phyloP scores from a whole-genome alignment of 192 early-diverging fungal species.

The Rhizophlyctis rosea region DNA sequence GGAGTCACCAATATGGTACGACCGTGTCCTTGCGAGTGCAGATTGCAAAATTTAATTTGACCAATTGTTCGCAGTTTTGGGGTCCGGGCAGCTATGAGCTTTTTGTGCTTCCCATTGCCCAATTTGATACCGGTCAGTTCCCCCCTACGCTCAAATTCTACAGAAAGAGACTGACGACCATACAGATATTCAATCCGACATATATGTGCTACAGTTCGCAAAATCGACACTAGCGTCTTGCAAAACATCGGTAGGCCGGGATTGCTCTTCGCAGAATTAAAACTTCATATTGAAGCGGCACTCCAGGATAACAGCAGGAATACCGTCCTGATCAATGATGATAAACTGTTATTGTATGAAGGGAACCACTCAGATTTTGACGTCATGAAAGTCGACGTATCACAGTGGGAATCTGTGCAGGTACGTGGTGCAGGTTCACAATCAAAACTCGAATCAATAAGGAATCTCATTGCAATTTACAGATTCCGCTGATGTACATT shows the following conservation, averaged over 20 bases:
- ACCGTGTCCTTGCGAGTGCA: too few relatives aligned
- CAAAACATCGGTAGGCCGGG: conserved; percentile 14
- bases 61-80: conserved; percentile 59
- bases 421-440: conserved; percentile 41
- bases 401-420: conserved; percentile 71
- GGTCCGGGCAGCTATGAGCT: conserved; percentile 63
- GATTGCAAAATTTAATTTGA: neutral
- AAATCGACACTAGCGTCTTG: conserved; percentile 47
- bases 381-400: conserved; percentile 63
- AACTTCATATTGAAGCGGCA: too few relatives aligned
- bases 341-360: conserved; percentile 64
- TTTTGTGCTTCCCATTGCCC: conserved; percentile 53
- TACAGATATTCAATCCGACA: conserved; percentile 26
- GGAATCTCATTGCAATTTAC: conserved; percentile 6
- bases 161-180: too few relatives aligned
- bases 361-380: conserved; percentile 62
- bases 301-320: conserved; percentile 52
- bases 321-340: conserved; percentile 64
- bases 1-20: conserved; percentile 59
- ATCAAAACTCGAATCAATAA: too few relatives aligned
- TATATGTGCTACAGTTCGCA: conserved; percentile 56
- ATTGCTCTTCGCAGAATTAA: too few relatives aligned
- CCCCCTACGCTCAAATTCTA: too few relatives aligned
- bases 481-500: conserved; percentile 72
- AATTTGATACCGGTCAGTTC: conserved; percentile 27